phyloP scores from a whole-genome alignment of 1,284 basidiomycete species.

The Ganoderma resinaceum region DNA sequence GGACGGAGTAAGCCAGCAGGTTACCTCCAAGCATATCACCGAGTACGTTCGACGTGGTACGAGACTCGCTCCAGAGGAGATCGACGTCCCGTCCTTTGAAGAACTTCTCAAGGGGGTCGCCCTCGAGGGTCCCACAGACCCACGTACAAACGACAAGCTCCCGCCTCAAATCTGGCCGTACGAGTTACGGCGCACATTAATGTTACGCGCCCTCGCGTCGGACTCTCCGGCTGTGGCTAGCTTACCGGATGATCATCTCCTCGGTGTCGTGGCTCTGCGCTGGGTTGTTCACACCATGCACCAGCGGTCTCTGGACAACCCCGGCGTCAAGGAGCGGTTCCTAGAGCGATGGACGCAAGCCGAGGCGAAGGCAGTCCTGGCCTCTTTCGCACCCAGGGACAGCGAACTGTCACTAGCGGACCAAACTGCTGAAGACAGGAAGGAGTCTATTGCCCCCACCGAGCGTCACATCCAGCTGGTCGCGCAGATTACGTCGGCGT shows the following conservation, averaged over 20 bases:
- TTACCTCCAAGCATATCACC: conserved; percentile 50
- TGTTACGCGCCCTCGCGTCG: conserved; percentile 66
- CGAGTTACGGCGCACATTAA: conserved; percentile 59
- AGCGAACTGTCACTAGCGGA: too few species aligned
- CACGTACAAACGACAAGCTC: conserved; percentile 6
- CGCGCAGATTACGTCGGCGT: conserved; percentile 68
- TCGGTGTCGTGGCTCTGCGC: conserved; percentile 62
- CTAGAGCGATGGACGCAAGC: conserved; percentile 72
- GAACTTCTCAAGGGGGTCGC: conserved; percentile 52
- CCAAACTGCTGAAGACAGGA: conserved; percentile 2
- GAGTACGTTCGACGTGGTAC: conserved; percentile 81
- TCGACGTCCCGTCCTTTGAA: conserved; percentile 56
- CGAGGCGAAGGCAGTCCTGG: conserved; percentile 73
- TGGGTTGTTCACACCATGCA: conserved; percentile 63
- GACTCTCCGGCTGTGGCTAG: conserved; percentile 55
- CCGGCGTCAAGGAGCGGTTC: conserved; percentile 57
- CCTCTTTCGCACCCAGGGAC: conserved; percentile 57
- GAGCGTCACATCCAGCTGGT: conserved; percentile 76
- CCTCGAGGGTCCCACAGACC: conserved; percentile 31
- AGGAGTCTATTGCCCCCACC: conserved; percentile 39
- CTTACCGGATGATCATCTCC: conserved; percentile 52
- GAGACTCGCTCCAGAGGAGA: conserved; percentile 64
- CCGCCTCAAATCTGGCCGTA: conserved; percentile 54
- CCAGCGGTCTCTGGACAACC: conserved; percentile 54
- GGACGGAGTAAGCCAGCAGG: not conserved